Base-by-base conservation (phyloP, 2,329 filamentous ascomycete species). In the Penicillium rolfsii region DNA sequence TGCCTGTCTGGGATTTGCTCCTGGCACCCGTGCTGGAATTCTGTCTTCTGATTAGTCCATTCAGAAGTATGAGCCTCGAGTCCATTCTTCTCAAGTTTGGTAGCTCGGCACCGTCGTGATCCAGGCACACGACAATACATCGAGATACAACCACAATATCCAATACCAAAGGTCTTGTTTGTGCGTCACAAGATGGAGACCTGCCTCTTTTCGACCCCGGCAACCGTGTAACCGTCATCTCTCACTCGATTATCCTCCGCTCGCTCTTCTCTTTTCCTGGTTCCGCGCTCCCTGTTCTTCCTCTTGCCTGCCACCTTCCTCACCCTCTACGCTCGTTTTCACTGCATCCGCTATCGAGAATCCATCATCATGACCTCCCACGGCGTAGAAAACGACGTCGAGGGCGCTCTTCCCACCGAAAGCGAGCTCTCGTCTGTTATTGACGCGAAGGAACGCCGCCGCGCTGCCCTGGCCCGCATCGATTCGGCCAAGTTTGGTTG, bases 401-500 rank as follows among this genome's bases (percentile, higher is more conserved):
- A 45, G n/a, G 19, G 5, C 3, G 19, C 6, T 40, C 24, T 22
- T 11, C 12, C 33, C 3, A 28, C 22, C 11, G 35, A 53, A 5
- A 26, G 64, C 6, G 56, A 66, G 16, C 33, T 64, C 5, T 52
- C 58, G 16, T 48, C 62, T 16, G 55, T 66, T 14, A 60, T 61
- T 62, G 89, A 94, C 74, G 86, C 89, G 62, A 91, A 92, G 67
- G 90, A 94, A 82, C 88, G 91, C 58, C 85, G 91, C 67, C 86
- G 91, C 64, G 86, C 91, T 35, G 91, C 91, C 45, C 88, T 95
- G 55, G 89, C 90, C 40, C 89, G 93, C 19, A 89, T 94, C 68
- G 91, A 94, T 80, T 89, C 89, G 79, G 90, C 90, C 9, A 88
- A 88, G 3, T 93, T 94, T 63, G 89, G 91, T 71, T 94, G 91